Conservation (phyloP, 345 rosid species). For the Salix arbutifolia region DNA sequence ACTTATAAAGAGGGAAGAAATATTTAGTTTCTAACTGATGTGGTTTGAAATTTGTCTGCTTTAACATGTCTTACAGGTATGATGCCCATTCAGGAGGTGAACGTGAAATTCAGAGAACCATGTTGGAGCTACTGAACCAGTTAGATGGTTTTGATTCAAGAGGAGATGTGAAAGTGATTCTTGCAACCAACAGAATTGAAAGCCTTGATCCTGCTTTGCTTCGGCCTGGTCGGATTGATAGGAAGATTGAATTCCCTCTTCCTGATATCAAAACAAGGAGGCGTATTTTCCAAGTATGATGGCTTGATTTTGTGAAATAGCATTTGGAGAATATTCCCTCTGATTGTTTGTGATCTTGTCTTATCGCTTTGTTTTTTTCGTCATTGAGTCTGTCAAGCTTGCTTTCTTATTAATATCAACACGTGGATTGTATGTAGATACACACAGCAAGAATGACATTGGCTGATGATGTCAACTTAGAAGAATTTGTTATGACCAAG, state of each 20-base stretch:
- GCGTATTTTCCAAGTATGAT: slow-evolving; percentile 83
- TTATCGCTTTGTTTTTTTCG: not conserved
- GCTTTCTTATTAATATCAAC: not conserved
- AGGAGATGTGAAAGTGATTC: slow-evolving; percentile 96
- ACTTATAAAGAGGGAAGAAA: not conserved
- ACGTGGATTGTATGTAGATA: slow-evolving; percentile 49
- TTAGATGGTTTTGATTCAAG: slow-evolving; percentile 96
- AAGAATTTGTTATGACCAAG: slow-evolving; percentile 97
- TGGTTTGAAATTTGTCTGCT: not conserved
- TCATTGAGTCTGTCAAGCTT: not conserved
- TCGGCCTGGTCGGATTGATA: slow-evolving; percentile 91
- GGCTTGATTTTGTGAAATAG: not conserved
- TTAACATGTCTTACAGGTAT: slow-evolving; percentile 40
- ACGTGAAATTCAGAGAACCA: slow-evolving; percentile 96
- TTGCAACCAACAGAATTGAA: slow-evolving; percentile 93
- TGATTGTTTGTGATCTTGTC: not conserved
- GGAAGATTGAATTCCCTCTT: slow-evolving; percentile 95
- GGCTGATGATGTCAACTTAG: slow-evolving; percentile 92
- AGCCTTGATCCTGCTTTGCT: slow-evolving; percentile 96
- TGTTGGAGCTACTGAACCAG: slow-evolving; percentile 93
- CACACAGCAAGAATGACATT: slow-evolving; percentile 96
- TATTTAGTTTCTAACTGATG: not conserved
- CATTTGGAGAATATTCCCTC: not conserved
- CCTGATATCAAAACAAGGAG: slow-evolving; percentile 99
- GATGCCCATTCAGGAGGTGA: slow-evolving; percentile 98